Evolutionary conservation across 1,284 basidiomycete genomes (phyloP), one percentile per base, ranked within the genome.

Genomic region (Sanghuangporus sanghuang): DNA sequence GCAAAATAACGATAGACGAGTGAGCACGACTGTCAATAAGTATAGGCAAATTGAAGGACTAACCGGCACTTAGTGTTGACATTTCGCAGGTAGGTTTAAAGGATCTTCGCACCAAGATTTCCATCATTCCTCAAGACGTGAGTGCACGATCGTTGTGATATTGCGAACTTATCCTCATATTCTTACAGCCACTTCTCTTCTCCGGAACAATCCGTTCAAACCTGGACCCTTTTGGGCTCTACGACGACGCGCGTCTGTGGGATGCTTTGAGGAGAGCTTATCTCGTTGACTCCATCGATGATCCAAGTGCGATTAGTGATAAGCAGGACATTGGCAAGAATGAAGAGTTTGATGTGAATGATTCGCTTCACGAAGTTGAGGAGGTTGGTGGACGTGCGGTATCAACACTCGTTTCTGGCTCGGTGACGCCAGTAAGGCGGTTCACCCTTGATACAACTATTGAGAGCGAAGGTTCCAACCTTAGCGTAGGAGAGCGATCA

Each of bases 221-320:
- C 67, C 76, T 91, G 32, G 89, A 92, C 73, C 90, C 89, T 0
- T 89, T 90, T 71, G 77, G 75, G 27, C 71, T 79, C 32, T 83
- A 85, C 68, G 81, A 81, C 61, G 86, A 88, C 69, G 78, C 79
- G 23, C 78, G 79, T 59, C 74, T 89, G 6, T 87, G 85, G 80
- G 83, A 85, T 70, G 85, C 86, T 7, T 75, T 90, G 16, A 78
- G 81, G 27, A 79, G 85, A 64, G 81, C 85, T 0, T 84, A 82
- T 69, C 74, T 89, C 0, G 76, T 85, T 38, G 78, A 77, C 53
- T 53, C 52, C 18, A 12, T 6, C 35, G 57, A 64, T 14, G 48
- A 57, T 23, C n/a, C 40, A 21, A 23, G 21, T 9, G 27, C 55
- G 11, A 36, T 21, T 12, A 62, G 58, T 36, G 46, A 48, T 49